Evolutionary conservation across 371 early-diverging fungal species (phyloP), one percentile per base, ranked within the genome.

Genomic region (Coelomomyces lativittatus): DNA sequence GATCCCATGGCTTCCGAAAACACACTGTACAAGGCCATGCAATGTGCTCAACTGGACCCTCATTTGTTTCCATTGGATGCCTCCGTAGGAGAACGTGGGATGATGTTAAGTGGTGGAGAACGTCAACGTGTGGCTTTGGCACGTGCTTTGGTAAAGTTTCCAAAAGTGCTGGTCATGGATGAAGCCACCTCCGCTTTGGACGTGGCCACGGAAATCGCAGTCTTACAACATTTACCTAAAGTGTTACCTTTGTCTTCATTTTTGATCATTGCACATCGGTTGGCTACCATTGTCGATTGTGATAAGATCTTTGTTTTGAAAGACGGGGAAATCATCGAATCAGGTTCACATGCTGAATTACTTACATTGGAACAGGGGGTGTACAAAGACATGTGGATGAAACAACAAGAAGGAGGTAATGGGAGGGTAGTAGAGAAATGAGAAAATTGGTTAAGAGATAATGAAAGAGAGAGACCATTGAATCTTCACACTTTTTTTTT

Each of bases 121-220:
- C 83, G 81, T 57, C 85, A 88, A 60, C 56, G 81, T 9, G 64
- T 84, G 25, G 75, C 78, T 0, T 51, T 87, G 38, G 79, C 85
- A 3, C 60, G 87, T 26, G 80, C 88, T 1, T 72, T 91, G 29
- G 66, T 91, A 27, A 86, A 83, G 51, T 67, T 78, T 37, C 69
- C 86, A 7, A 72, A 77, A 4, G 83, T 90, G 28, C 49, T 86
- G 48, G 74, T 90, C 52, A 74, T 92, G 56, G 92, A 91, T 58
- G 92, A 92, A 55, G 83, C 90, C 15, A 95, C 97, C 1, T 87
- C 91, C 1, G 86, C 93, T 1, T 60, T 95, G 17, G 95, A 95
- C 53, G 78, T 83, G 1, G 71, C 74, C 30, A 92, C 97, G 1
- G 95, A 96, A 57, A 77, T 79, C 45, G 65, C 80, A 0, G 61